Base-by-base conservation (phyloP, 2,329 filamentous ascomycete species). In the Cryphonectria parasitica region DNA sequence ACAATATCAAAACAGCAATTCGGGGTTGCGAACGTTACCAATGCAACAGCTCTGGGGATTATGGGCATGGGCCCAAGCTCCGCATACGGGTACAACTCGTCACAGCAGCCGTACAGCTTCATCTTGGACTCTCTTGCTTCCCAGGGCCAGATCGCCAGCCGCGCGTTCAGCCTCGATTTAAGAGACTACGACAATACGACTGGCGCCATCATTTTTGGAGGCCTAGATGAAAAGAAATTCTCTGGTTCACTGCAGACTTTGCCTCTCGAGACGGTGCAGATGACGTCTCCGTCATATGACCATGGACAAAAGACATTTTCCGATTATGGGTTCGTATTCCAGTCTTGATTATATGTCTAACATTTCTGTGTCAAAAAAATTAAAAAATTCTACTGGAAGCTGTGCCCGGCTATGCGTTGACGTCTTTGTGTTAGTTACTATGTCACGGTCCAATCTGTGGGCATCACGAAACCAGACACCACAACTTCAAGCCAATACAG, bases 371-470 rank as follows among this genome's bases (percentile, higher is more conserved):
- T 39, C 28, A 19, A 6, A 28, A 22, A 58, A 2, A 13, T 2
- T 11, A 10, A 28, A 17, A n/a, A n/a, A n/a, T n/a, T n/a, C 8
- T 2, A 10, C n/a, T 15, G 11, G 19, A 7, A 41, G 28, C 11
- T 15, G 19, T 4, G 11, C 7, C 28, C 22, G 58, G 13, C 22
- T 31, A 31, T n/a, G 17, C 25, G 36, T 64, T 70, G 25, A 63
- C 11, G 25, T 22, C 3, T 66, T 43, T 41, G 1, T 39, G 10
- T 62, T 36, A 69, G 72, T 17, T 68, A 73, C 45, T 72, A 39
- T 39, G 70, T 73, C 13, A 72, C 66, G 6, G 66, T 75, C 52
- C 70, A 72, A 61, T 74, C 73, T 41, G 52, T 73, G 8, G 34
- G n/a, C n/a, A 49, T 75, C n/a, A 52, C 66, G 8, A 64, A 61